Base-by-base conservation (phyloP, 148 eudicot genomes). In the Chenopodium suecicum region DNA sequence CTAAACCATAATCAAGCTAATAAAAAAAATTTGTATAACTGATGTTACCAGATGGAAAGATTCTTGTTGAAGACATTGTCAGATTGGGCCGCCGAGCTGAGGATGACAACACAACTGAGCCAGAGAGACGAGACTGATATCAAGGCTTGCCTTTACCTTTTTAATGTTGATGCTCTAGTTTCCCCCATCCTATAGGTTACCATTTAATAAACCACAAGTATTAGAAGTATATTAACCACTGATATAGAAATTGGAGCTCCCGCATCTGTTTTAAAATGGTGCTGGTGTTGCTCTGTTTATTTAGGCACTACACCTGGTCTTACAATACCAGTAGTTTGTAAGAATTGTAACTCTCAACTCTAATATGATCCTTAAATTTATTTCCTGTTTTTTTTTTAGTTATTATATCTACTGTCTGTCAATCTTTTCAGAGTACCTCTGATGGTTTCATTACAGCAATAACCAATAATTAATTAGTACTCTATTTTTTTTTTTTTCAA, bases 41-140 rank as follows among this genome's bases (percentile, higher is more conserved):
- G 13, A n/a, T 76, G 72, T 50, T 32, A 4, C 82, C 92, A 91
- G 97, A 91, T 75, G 97, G 97, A 63, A 93, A 93, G 86, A 93
- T 93, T 78, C 90, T 88, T 62, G 97, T 91, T 19, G 94, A 91
- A 86, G 94, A 93, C 83, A 90, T 91, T 56, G 97, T 91, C 58
- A 90, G 77, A 83, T 86, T 91, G 88, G 97, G 92, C 73, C 89
- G 92, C 78, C 89, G 89, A 67, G 86, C 78, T 67, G 94, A 85
- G 66, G 92, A 89, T 69, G 83, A 52, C 64, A 78, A 78, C 41
- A 73, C 84, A 0, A 37, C 23, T 37, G 69, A 82, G 67, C 10
- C 23, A 75, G 80, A 82, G 20, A 46, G 70, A 22, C 58, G 80
- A 69, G 4, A 20, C n/a, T 82, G 52, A 67, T 75, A 12, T 12